Base-by-base conservation (phyloP, 768 basidiomycete genomes). In the Pleurotus salmoneostramineus region DNA sequence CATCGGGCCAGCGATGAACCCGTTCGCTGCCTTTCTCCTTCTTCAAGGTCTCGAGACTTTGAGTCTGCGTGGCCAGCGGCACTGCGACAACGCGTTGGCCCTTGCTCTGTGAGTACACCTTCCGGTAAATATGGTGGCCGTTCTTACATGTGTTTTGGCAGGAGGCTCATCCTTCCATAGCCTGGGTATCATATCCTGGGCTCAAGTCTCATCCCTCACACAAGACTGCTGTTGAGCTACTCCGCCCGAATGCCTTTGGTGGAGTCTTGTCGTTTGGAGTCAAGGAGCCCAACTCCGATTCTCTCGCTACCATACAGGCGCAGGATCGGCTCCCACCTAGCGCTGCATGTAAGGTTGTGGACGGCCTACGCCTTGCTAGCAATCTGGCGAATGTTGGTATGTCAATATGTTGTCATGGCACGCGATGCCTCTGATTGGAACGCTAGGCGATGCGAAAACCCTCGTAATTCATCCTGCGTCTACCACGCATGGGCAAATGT, bases 1-100 rank as follows among this genome's bases (percentile, higher is more conserved):
- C 61, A 61, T 90, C 33, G 89, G 89, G 10, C 78, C 87, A 6
- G 65, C 74, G 11, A 60, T 89, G 62, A 88, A 87, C 70, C 87
- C 90, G 32, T 89, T 91, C 65, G 83, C 71, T 4, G 87, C 86
- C 1, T 91, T 91, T 74, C 77, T 89, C 45, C 77, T 91, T 7
- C 72, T 92, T n/a, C 87, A 89, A 64, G 89, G 90, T 43, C 75
- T 91, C 33, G 90, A 92, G 73, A 92, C 89, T 4, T 81, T 91
- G 56, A 83, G 81, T 60, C 71, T 92, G 52, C 81, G 90, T 12
- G 84, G 77, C 5, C 80, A 92, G 73, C 70, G 90, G 51, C 91
- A 93, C 67, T 79, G 77, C 52, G 77, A 84, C 40, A 92, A 93
- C 60, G 84, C 86, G 0, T 77, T 93, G 11, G 79, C 78, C 3